Evolutionary conservation across 2,329 filamentous ascomycete genomes (phyloP), one percentile per base, ranked within the genome.

Genomic region (Neonectria magnoliae): DNA sequence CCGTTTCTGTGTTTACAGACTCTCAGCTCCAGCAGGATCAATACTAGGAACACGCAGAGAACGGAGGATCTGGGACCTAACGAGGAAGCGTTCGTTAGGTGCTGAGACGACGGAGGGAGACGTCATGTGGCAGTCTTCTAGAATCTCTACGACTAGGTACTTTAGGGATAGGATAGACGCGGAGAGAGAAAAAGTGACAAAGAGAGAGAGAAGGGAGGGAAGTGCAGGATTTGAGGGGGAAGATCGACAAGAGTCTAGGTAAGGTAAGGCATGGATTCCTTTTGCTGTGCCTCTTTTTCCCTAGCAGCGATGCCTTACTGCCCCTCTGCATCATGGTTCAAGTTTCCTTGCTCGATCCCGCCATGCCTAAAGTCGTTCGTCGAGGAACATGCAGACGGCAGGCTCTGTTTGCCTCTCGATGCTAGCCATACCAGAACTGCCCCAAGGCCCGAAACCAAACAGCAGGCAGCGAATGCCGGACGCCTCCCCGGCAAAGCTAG

Each of bases 1-100:
- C 38, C 14, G 18, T 42, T n/a, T 54, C 11, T 47, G 55, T 58
- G 50, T 63, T 63, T 50, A 55, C 60, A 58, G 13, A 20, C 27
- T 20, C 47, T 33, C 48, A 22, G 42, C 55, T 48, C 44, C 44
- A 38, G 42, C 36, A 18, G 29, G 25, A 25, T 25, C 25, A 53
- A n/a, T 14, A 27, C 14, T 16, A n/a, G 36, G 5, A 18, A 42
- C 16, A n/a, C n/a, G 38, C 38, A 51, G 14, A 20, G 16, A 50
- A 31, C 27, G 47, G 27, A 50, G 47, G 25, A 50, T 50, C 25
- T 31, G 6, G 47, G 27, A 33, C 48, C 48, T 51, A 29, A 33
- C 16, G 27, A 22, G 27, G 48, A 51, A 22, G 47, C 47, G 47
- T 50, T 27, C 47, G 47, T 50, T 27, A 50, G 45, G 25, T 29